Evolutionary conservation across 164 flowering plant genomes (phyloP).

Genomic region (Saururus chinensis): DNA sequence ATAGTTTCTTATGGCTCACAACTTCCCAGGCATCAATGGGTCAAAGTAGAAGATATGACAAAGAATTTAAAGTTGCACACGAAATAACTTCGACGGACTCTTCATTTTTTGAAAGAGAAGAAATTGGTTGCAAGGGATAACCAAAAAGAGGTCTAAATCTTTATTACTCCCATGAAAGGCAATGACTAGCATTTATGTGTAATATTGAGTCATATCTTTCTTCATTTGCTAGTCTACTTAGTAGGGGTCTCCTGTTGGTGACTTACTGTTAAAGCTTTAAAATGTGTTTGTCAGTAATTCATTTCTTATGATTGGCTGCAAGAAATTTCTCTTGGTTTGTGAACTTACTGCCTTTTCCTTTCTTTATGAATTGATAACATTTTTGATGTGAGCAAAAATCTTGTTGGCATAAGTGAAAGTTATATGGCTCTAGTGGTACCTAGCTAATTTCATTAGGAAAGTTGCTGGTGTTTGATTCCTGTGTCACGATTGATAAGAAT

Average conservation of each 20-base stretch:
- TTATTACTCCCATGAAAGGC: not conserved
- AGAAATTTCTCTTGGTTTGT: no score
- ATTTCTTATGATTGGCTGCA: no score
- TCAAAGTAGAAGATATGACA: constrained; percentile 92
- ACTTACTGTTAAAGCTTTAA: no score
- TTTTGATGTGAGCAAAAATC: no score
- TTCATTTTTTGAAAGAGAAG: constrained; percentile 82
- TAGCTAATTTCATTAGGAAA: not conserved
- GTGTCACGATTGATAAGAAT: no score
- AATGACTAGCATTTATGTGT: not conserved
- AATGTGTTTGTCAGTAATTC: no score
- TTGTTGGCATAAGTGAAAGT: no score
- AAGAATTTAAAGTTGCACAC: constrained; percentile 82
- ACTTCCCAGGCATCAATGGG: constrained; percentile 80
- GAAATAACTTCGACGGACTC: constrained; percentile 78
- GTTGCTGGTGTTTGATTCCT: not conserved
- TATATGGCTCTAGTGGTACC: no score
- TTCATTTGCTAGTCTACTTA: not conserved
- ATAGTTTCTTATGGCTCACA: not conserved
- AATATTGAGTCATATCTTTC: no score
- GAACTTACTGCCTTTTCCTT: no score
- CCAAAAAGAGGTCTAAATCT: constrained; percentile 57
- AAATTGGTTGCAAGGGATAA: constrained; percentile 75
- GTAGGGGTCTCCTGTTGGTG: not conserved
- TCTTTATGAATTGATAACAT: no score